These are phyloP conservation scores for Eragrostis nindensis DNA, from an alignment of 176 grass and related monocot genomes.

Conservation along the genomic window DNA sequence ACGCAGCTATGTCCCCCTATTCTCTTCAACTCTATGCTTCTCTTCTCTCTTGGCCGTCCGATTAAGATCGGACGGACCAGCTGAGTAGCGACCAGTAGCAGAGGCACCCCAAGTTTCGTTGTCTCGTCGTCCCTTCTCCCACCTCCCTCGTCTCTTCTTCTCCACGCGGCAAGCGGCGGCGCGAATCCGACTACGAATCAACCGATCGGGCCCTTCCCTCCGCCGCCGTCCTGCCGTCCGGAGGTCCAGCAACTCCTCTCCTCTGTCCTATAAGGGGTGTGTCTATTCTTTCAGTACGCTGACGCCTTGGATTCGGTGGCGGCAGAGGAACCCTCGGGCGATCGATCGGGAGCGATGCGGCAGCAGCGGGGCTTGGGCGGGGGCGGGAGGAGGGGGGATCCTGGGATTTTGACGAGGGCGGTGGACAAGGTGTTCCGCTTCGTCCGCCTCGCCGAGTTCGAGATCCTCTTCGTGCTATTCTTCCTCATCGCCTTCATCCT, in stretches of 20 bases:
- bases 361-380: slow-evolving; percentile 40
- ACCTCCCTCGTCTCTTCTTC: neutral
- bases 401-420: slow-evolving; percentile 58
- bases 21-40: neutral
- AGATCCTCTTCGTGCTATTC: slow-evolving; percentile 96
- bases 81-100: neutral
- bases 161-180: neutral
- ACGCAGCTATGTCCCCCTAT: too few species aligned
- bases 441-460: slow-evolving; percentile 93
- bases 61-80: slow-evolving; percentile 25
- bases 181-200: neutral
- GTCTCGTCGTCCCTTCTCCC: neutral
- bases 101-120: neutral
- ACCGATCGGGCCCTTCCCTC: neutral
- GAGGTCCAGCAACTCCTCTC: neutral
- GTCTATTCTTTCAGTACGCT: neutral
- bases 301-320: slow-evolving; percentile 4
- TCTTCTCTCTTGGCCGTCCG: neutral
- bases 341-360: slow-evolving; percentile 47
- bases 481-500: slow-evolving; percentile 81
- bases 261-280: neutral
- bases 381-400: slow-evolving; percentile 35
- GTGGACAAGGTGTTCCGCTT: slow-evolving; percentile 79
- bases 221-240: neutral
- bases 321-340: neutral